These are phyloP conservation scores for Lichenothelia convexa DNA, from an alignment of 495 filamentous ascomycete species.

Conservation along the genomic window DNA sequence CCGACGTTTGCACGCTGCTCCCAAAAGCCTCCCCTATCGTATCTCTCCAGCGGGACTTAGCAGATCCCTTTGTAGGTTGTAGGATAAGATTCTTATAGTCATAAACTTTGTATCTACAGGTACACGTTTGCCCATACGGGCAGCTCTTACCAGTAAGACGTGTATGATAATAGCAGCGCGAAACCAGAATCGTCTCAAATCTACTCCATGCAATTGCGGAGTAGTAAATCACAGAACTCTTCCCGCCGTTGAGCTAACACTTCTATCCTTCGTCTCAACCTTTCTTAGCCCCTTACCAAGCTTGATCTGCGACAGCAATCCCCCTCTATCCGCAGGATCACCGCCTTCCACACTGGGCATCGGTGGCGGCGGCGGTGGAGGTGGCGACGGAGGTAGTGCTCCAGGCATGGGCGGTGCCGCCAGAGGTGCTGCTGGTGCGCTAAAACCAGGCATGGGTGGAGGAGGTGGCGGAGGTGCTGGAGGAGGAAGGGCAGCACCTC, in stretches of 20 bases:
- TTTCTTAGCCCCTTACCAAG: conserved; percentile 60
- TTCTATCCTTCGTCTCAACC: conserved; percentile 72
- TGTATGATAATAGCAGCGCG: too few species aligned
- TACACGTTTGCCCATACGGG: too few species aligned
- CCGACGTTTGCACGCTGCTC: too few species aligned
- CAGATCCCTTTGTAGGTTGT: too few species aligned
- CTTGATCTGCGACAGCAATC: conserved; percentile 64
- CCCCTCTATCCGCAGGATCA: conserved; percentile 29
- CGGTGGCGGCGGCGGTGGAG: conserved; percentile 24
- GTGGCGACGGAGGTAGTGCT: conserved; percentile 25
- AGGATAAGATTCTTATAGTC: too few species aligned
- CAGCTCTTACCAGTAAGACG: too few species aligned
- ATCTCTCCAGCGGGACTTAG: too few species aligned
- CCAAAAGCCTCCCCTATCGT: too few species aligned
- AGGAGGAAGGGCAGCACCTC: conserved; percentile 25
- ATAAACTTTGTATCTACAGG: too few species aligned
- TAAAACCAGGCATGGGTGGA: conserved; percentile 27
- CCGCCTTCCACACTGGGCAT: conserved; percentile 20
- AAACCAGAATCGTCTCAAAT: too few species aligned
- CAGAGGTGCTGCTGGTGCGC: conserved; percentile 34
- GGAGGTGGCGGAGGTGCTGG: conserved; percentile 29
- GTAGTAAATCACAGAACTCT: conserved; percentile 48
- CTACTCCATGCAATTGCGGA: too few species aligned
- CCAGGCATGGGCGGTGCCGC: conserved; percentile 30
- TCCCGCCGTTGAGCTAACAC: conserved; percentile 47